Evolutionary conservation across 192 early-diverging fungal genomes (phyloP).

Genomic region (Linnemannia elongata): DNA sequence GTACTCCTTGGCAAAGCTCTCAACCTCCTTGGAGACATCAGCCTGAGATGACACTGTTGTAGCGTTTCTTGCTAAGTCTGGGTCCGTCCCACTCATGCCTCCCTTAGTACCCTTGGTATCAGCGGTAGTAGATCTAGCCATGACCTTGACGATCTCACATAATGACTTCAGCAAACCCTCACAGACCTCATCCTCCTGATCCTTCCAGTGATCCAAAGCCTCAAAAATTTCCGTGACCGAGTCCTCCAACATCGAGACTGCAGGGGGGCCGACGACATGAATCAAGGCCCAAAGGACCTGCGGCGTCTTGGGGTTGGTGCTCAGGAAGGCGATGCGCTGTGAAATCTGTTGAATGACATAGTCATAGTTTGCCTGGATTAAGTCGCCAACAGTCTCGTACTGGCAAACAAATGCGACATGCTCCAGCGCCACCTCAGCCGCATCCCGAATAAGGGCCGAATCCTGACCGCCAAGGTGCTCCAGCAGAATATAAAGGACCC

Average conservation of each 20-base stretch:
- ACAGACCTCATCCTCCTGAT: constrained; percentile 56
- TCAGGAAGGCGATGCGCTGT: constrained; percentile 51
- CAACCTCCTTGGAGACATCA: constrained; percentile 23
- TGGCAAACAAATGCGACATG: constrained; percentile 58
- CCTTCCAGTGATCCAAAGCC: constrained; percentile 65
- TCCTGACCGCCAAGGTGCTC: constrained; percentile 61
- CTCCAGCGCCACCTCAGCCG: constrained; percentile 59
- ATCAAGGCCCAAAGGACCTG: constrained; percentile 66
- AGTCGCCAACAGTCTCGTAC: constrained; percentile 40
- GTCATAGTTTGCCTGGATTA: constrained; percentile 65
- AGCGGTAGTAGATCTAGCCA: constrained; percentile 7
- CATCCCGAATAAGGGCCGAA: constrained; percentile 55
- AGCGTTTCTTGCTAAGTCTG: neutral
- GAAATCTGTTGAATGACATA: constrained; percentile 67
- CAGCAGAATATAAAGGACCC: constrained; percentile 58
- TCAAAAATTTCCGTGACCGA: constrained; percentile 70
- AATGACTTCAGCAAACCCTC: constrained; percentile 55
- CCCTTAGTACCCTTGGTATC: neutral
- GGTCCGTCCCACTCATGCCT: neutral
- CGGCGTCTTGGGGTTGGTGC: constrained; percentile 61
- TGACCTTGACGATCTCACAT: constrained; percentile 46
- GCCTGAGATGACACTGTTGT: neutral
- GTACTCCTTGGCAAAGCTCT: constrained; percentile 25
- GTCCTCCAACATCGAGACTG: constrained; percentile 64
- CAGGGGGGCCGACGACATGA: constrained; percentile 57